Base-by-base conservation (phyloP, 495 filamentous ascomycete genomes). In the Penicillium parvum region DNA sequence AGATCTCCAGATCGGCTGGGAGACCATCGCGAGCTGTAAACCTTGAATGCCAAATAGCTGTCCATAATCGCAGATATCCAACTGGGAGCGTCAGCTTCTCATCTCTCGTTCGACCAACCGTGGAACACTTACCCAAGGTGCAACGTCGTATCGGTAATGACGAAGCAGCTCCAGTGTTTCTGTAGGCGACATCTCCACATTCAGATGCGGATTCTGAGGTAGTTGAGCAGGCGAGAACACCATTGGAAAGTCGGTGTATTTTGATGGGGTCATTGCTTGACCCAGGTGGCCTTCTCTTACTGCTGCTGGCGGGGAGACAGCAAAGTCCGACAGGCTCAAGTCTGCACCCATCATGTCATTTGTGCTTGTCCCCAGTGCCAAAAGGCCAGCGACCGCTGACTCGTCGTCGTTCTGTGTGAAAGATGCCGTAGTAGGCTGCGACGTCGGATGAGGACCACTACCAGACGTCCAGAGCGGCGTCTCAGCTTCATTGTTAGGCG, bases 91-190 rank as follows among this genome's bases (percentile, higher is more conserved):
- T 17, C 7, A 17, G n/a, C 15, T 12, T 6, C n/a, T 20, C 11
- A 40, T 11, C 0, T 37, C 1, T 17, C 7, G 15, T 10, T 17
- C 12, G 16, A 4, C 21, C 2, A 40, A 4, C 3, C 5, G 27
- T 16, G 10, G n/a, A 0, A 25, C 14, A 32, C 60, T 35, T 47
- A 68, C 64, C 64, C 64, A 68, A 14, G 60, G 47, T 3, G 64
- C 64, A 27, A 68, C 50, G 21, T 61, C 40, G 41, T 68, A 68
- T 10, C 59, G 60, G 51, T 63, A 68, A 32, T 65, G 52, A 6
- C 60, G 60, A 18, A 68, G 39, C 14, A 63, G 49, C n/a, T 58
- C 51, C 11, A 64, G 47, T 14, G 35, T 55, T 16, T 53, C 42
- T 0, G 43, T 52, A 2, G 57, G 36, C 12, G 56, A 42, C 2